These are phyloP conservation scores for Sutorius eximius DNA, from an alignment of 1,284 basidiomycete genomes.

Conservation along the genomic window DNA sequence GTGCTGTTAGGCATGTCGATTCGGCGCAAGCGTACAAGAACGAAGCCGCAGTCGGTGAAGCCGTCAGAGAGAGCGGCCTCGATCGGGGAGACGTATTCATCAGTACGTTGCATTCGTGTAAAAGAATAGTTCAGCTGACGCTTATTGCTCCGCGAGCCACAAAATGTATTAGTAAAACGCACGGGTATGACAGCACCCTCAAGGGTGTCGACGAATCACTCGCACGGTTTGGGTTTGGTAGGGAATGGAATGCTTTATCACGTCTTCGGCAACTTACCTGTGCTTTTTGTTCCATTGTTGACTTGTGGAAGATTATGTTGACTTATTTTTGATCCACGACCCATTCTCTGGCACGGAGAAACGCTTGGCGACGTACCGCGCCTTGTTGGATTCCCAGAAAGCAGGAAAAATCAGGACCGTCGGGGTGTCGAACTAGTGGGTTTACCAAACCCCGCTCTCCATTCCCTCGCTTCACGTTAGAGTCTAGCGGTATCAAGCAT, in stretches of 20 bases:
- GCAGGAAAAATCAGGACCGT: conserved; percentile 70
- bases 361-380: conserved; percentile 64
- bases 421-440: conserved; percentile 79
- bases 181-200: conserved; percentile 60
- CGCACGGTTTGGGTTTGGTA: conserved; percentile 52
- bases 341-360: conserved; percentile 58
- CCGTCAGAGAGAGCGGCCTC: conserved; percentile 54
- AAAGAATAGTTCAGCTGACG: neutral
- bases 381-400: conserved; percentile 56
- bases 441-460: neutral
- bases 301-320: conserved; percentile 58
- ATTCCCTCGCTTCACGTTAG: neutral
- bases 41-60: conserved; percentile 63
- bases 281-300: neutral
- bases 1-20: conserved; percentile 57
- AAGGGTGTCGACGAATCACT: conserved; percentile 60
- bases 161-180: conserved; percentile 55
- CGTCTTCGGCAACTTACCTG: conserved; percentile 8
- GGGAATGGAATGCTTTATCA: conserved; percentile 3
- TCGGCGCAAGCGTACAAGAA: conserved; percentile 76
- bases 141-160: conserved; percentile 45
- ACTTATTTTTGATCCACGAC: conserved; percentile 78
- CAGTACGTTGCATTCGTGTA: conserved; percentile 46
- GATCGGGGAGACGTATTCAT: conserved; percentile 63
- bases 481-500: conserved; percentile 66